Evolutionary conservation across 345 rosid genomes (phyloP), one percentile per base, ranked within the genome.

Genomic region (Heritiera littoralis): DNA sequence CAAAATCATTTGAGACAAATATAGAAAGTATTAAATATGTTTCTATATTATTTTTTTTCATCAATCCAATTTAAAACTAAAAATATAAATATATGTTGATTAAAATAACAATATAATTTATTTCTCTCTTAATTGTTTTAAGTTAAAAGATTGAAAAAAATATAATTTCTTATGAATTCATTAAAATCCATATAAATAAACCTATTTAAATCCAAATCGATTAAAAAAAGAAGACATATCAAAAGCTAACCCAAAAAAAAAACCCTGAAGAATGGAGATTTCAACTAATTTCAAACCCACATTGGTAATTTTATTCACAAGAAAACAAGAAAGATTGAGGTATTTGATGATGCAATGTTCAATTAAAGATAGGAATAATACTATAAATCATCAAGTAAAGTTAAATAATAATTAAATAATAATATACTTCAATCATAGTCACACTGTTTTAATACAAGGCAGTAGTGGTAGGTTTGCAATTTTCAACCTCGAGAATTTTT

Each of bases 301-400:
- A 10, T 67, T 1, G 28, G 30, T 67, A 1, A 52, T 23, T 14
- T 30, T 7, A 6, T 71, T 49, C 60, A 49, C 43, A 14, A 51
- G 0, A 71, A 13, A 60, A 71, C 45, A 49, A 67, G 0, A 14
- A 71, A 71, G 13, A 14, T 51, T 71, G 75, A 71, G 75, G 59
- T 51, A 71, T 8, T 51, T 7, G 75, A 49, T 71, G 60, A 51
- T 30, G 60, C 12, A 71, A 49, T 71, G 75, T 30, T 8, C 75
- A 30, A 43, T 10, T n/a, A 8, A 40, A 41, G 43, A 11, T 18
- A 15, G 6, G 13, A 41, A 0, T 10, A 41, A 43, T 67, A 41
- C 10, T 17, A 66, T 66, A 6, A 40, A 18, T 40, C 14, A 3
- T 40, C 8, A 65, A 15, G 20, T 32, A 32, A 35, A 65, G 46